Conservation (phyloP, 2,329 filamentous ascomycete species). For the Fusarium sp. region DNA sequence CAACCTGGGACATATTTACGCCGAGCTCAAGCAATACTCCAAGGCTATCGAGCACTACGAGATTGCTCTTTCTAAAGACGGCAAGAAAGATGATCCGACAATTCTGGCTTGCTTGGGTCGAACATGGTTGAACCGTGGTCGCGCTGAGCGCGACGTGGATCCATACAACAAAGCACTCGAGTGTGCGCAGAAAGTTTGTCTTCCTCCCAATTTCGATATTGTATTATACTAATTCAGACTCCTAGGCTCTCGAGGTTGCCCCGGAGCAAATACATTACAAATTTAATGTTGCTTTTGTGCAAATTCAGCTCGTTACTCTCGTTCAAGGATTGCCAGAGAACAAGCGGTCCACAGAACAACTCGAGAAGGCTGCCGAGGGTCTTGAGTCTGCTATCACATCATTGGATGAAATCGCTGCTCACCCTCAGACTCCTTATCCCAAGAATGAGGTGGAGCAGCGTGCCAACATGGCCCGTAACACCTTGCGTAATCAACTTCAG, state of each 20-base stretch:
- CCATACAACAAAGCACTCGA: constrained; percentile 68
- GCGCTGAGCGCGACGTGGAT: constrained; percentile 69
- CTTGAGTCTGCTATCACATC: constrained; percentile 87
- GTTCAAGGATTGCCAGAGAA: constrained; percentile 80
- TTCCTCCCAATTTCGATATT: background rate
- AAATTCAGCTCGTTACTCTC: constrained; percentile 89
- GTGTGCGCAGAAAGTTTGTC: constrained; percentile 71
- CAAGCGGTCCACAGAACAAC: constrained; percentile 81
- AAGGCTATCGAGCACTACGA: constrained; percentile 98
- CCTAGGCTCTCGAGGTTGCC: constrained; percentile 77
- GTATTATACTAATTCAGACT: constrained; percentile 22
- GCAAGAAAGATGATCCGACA: constrained; percentile 77
- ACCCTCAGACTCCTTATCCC: constrained; percentile 84
- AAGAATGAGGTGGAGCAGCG: constrained; percentile 92
- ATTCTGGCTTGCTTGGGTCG: constrained; percentile 89
- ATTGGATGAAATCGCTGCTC: constrained; percentile 71
- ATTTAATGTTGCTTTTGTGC: constrained; percentile 98
- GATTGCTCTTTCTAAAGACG: constrained; percentile 81
- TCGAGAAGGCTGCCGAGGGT: constrained; percentile 82
- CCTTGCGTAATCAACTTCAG: constrained; percentile 91
- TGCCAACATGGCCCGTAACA: constrained; percentile 97
- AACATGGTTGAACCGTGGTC: constrained; percentile 86
- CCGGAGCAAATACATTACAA: constrained; percentile 91
- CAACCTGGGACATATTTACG: constrained; percentile 93
- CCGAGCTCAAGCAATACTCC: constrained; percentile 88